Evolutionary conservation across 2,329 filamentous ascomycete genomes (phyloP).

Genomic region (Ascosphaera apis): DNA sequence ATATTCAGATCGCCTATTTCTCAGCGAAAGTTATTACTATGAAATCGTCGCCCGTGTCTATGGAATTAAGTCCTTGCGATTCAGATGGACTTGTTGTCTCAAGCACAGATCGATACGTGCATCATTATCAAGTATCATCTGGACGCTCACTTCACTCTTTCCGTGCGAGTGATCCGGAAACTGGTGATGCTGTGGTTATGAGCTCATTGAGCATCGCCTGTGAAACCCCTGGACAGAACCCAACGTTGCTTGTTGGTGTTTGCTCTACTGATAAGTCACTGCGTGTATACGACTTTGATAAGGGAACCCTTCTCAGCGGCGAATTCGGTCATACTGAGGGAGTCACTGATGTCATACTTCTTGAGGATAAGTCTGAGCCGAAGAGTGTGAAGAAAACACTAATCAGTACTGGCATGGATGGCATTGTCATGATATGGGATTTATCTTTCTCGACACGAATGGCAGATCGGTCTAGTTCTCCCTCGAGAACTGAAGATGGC

Average conservation of each 20-base stretch:
- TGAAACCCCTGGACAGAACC: slow-evolving; percentile 31
- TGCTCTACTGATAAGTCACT: slow-evolving; percentile 94
- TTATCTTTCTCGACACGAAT: slow-evolving; percentile 12
- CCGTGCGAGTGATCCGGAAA: slow-evolving; percentile 60
- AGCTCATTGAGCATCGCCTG: slow-evolving; percentile 44
- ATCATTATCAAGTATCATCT: slow-evolving; percentile 36
- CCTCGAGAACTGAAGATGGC: slow-evolving; percentile 15
- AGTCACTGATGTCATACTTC: slow-evolving; percentile 59
- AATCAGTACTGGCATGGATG: slow-evolving; percentile 56
- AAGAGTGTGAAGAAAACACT: slow-evolving; percentile 25
- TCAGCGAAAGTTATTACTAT: slow-evolving; percentile 56
- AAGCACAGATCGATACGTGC: slow-evolving; percentile 38
- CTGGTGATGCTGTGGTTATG: slow-evolving; percentile 59
- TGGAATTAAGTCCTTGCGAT: slow-evolving; percentile 45
- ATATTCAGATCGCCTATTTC: slow-evolving; percentile 48
- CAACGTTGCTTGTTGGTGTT: slow-evolving; percentile 55
- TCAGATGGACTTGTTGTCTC: slow-evolving; percentile 32
- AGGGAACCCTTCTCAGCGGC: slow-evolving; percentile 54
- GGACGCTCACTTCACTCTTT: slow-evolving; percentile 52
- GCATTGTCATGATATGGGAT: slow-evolving; percentile 62
- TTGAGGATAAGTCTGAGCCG: slow-evolving; percentile 23
- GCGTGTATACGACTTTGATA: slow-evolving; percentile 60
- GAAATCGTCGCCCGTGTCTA: slow-evolving; percentile 69
- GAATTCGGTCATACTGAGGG: slow-evolving; percentile 94
- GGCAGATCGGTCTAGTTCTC: too few relatives aligned